phyloP scores from a whole-genome alignment of 257 asterid species.

The Linaria vulgaris region DNA sequence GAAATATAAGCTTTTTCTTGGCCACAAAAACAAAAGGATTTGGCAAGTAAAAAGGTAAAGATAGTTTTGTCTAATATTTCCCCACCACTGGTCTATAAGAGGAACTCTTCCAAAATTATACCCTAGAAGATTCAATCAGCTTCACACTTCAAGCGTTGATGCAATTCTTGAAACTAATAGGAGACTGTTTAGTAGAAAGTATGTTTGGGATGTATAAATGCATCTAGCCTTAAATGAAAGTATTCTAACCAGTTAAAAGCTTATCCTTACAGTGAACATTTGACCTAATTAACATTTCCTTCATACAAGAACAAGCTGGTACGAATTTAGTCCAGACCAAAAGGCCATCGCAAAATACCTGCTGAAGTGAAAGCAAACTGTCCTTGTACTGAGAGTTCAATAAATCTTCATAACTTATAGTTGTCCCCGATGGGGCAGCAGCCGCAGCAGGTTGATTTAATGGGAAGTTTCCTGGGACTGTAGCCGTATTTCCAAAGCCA shows the following conservation, averaged over 20 bases:
- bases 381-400: conserved; percentile 82
- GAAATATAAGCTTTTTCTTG: too few relatives aligned
- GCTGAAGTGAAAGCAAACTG: conserved; percentile 63
- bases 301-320: neutral
- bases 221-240: neutral
- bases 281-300: neutral
- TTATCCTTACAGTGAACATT: neutral
- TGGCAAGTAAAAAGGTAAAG: too few relatives aligned
- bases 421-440: conserved; percentile 54
- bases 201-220: neutral
- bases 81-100: too few relatives aligned
- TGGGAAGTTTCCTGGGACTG: conserved; percentile 66
- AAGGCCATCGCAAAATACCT: conserved; percentile 38
- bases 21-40: too few relatives aligned
- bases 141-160: too few relatives aligned
- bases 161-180: too few relatives aligned
- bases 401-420: conserved; percentile 59
- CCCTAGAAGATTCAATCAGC: too few relatives aligned
- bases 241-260: neutral
- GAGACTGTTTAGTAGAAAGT: too few relatives aligned
- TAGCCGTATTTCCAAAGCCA: conserved; percentile 43
- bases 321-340: conserved; percentile 1
- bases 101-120: too few relatives aligned
- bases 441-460: conserved; percentile 49
- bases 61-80: too few relatives aligned